A percentile compares a stretch with the other conserved stretches of the same genome.
phyloP scores from a whole-genome alignment of 2,329 filamentous ascomycete species.

The Chalara sp. region DNA sequence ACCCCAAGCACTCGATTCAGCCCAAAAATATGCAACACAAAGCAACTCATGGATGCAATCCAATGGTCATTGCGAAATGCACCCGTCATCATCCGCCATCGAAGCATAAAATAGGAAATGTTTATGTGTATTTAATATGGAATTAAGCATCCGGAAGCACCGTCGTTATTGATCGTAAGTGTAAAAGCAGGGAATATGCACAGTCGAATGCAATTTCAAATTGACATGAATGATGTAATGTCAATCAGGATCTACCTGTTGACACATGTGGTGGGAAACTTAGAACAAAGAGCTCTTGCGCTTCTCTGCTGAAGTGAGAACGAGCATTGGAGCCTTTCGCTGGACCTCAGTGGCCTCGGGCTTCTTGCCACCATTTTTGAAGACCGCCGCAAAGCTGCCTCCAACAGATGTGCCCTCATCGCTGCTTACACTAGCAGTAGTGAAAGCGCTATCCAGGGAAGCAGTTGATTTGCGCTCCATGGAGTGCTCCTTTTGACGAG shows the following conservation, averaged over 20 bases:
- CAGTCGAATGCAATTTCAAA: constrained; percentile 32
- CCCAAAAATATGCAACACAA: not conserved
- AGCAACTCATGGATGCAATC: constrained; percentile 1
- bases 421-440: constrained; percentile 59
- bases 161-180: constrained; percentile 2
- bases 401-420: constrained; percentile 48
- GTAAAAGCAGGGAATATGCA: constrained; percentile 22
- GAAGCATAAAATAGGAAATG: not conserved
- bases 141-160: not conserved
- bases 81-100: too few relatives aligned
- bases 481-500: constrained; percentile 55
- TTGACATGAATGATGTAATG: constrained; percentile 26
- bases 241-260: constrained; percentile 27
- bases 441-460: constrained; percentile 40
- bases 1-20: not conserved
- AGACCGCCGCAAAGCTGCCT: constrained; percentile 61
- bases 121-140: not conserved
- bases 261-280: constrained; percentile 19
- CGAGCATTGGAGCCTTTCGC: constrained; percentile 79
- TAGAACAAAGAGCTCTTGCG: constrained; percentile 66
- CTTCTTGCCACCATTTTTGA: constrained; percentile 54
- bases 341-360: constrained; percentile 52
- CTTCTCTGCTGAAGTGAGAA: constrained; percentile 86
- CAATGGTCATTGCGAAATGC: not conserved
- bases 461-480: constrained; percentile 44